Evolutionary conservation across 106 monocot genomes (phyloP).

Genomic region (Posidonia australis): DNA sequence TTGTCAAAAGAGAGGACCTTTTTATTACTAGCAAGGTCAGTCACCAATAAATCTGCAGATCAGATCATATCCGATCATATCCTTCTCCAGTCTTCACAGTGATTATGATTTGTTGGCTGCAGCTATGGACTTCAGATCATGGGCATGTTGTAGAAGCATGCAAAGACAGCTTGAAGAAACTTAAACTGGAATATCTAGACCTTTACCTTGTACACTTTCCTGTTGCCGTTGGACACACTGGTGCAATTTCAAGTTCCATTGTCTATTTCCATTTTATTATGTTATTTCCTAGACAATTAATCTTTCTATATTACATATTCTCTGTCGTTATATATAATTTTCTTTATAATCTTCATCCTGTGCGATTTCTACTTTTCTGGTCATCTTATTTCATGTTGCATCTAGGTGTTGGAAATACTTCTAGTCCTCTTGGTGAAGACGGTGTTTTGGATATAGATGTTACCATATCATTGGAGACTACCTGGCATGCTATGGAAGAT

Average conservation of each 20-base stretch:
- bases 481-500: constrained; percentile 97
- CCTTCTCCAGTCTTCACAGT: neutral
- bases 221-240: constrained; percentile 74
- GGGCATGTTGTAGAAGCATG: constrained; percentile 92
- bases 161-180: constrained; percentile 89
- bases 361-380: neutral
- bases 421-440: constrained; percentile 77
- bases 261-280: no score
- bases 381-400: neutral
- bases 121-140: constrained; percentile 98
- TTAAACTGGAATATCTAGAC: constrained; percentile 86
- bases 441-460: constrained; percentile 90
- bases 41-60: neutral
- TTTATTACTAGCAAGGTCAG: constrained; percentile 87
- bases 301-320: no score
- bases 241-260: constrained; percentile 15
- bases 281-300: no score
- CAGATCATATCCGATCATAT: neutral
- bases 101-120: neutral
- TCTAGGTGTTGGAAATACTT: constrained; percentile 71
- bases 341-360: neutral
- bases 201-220: constrained; percentile 97
- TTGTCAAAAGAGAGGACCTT: constrained; percentile 86
- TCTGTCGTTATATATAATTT: no score
- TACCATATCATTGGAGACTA: constrained; percentile 86